Evolutionary conservation across 169 alveolate genomes (phyloP), one percentile per base, ranked within the genome.

Genomic region (Toxoplasma gondii): DNA sequence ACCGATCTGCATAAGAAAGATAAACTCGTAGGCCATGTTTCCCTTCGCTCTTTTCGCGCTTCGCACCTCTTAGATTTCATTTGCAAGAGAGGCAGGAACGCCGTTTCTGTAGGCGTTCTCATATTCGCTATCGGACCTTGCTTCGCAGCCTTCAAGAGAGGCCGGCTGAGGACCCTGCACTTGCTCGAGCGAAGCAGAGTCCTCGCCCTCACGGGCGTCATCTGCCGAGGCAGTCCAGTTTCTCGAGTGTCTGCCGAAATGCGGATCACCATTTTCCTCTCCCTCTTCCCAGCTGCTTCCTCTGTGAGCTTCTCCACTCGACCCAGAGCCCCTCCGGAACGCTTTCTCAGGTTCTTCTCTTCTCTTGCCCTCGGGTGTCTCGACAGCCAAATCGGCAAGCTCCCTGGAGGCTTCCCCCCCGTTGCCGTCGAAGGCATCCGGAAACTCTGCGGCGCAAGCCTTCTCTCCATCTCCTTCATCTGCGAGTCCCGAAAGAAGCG

Each of bases 161-260:
- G n/a, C 34, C n/a, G 78, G 34, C 16, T 17, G 34, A 19, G 78
- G 78, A 29, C n/a, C 78, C n/a, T 64, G 0, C 78, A 10, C 78
- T 64, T 31, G 12, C 0, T 10, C 34, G 78, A 10, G 78, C 0
- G 34, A 29, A 4, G 34, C 78, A 29, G 78, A 4, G 34, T 78
- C 87, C 17, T 78, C 87, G 41, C 43, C 53, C 31, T 78, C 87
- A n/a, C 34, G 16, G 53, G 87, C 87, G 34, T 78, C 87, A 34
- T 78, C 87, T 78, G 87, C 34, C 16, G 87, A 78, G 29, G 34
- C 87, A 78, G 87, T 78, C 87, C 29, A 34, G 29, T 78, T 78
- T 34, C 87, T 7, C 43, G 87, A 78, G 45, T 78, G 41, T 27
- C 53, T 16, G 17, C 87, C 53, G 27, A 34, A 78, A 27, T 0